Evolutionary conservation across 768 basidiomycete genomes (phyloP), one percentile per base, ranked within the genome.

Genomic region (Leccinum olivaceopallidum): DNA sequence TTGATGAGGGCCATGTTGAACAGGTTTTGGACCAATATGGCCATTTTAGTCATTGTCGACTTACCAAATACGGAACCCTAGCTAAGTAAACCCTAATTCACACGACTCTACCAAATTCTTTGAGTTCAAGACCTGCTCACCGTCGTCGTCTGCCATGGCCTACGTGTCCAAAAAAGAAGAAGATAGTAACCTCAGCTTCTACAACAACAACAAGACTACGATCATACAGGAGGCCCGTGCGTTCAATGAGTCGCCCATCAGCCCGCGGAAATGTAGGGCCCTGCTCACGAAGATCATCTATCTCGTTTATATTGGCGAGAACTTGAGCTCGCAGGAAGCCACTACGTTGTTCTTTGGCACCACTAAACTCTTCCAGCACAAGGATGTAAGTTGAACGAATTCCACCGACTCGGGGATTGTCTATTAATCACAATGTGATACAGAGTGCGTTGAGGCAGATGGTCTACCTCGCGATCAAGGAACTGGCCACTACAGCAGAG

Each of bases 171-270:
- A 98, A 82, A 95, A 95, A 81, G 95, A 98, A 78, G 96, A 98
- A 71, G 95, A 97, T 80, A 87, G 84, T 75, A 89, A 92, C 57
- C 86, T 97, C 68, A 94, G 91, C 80, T 85, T 88, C 56, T 95
- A 91, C 76, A 92, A 93, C 75, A 94, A 94, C 79, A 96, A 98
- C 82, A 98, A 98, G 77, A 95, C 94, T 22, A 97, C 96, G 1
- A 90, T 98, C 65, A 91, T 98, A 67, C 97, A 98, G 76, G 97
- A 99, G 76, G 95, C 97, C 61, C 88, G 97, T 66, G 91, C 95
- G 60, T 99, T 99, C 87, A 98, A 99, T 78, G 96, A 98, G 72
- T 97, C 96, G 18, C 97, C 97, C 61, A 95, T 99, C 78, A 96
- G 93, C 72, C 96, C 96, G 20, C 84, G 95, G 72, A 97, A 95